Conservation (phyloP, 1,284 basidiomycete genomes). For the Malassezia furfur region DNA sequence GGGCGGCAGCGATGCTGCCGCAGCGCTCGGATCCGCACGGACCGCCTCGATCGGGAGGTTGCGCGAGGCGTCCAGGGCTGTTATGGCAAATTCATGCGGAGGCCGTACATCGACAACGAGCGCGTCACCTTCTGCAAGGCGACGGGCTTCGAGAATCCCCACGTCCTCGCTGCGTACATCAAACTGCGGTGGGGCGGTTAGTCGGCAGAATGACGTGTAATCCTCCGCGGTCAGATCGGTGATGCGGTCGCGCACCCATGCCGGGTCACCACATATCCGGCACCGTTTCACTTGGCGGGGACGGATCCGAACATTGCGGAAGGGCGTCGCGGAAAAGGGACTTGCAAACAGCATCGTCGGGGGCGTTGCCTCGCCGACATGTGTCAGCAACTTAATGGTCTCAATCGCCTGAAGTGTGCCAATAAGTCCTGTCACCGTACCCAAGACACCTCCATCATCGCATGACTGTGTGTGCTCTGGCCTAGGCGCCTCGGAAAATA, state of each 20-base stretch:
- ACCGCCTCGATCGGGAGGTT: slow-evolving; percentile 8
- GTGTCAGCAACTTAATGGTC: slow-evolving; percentile 58
- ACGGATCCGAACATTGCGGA: slow-evolving; percentile 72
- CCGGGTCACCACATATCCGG: slow-evolving; percentile 34
- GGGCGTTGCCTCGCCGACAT: slow-evolving; percentile 38
- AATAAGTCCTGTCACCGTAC: slow-evolving; percentile 78
- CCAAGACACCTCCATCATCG: slow-evolving; percentile 82
- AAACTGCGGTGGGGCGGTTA: background rate
- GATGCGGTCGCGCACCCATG: slow-evolving; percentile 19
- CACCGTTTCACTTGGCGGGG: slow-evolving; percentile 28
- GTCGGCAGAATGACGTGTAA: slow-evolving; percentile 38
- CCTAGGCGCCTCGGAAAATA: slow-evolving; percentile 60
- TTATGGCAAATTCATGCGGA: slow-evolving; percentile 9
- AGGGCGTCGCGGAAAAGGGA: slow-evolving; percentile 62
- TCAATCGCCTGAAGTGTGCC: slow-evolving; percentile 86
- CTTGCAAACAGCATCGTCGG: slow-evolving; percentile 65
- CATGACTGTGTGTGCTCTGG: slow-evolving; percentile 55
- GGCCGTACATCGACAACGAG: slow-evolving; percentile 14
- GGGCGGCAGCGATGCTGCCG: background rate
- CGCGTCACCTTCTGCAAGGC: background rate
- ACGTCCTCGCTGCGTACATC: slow-evolving; percentile 45
- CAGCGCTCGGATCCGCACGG: background rate
- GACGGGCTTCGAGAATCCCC: background rate
- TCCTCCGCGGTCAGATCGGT: slow-evolving; percentile 30
- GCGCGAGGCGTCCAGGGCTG: background rate